These are phyloP conservation scores for Spinacia oleracea DNA, from an alignment of 179 eudicot species.

Conservation along the genomic window DNA sequence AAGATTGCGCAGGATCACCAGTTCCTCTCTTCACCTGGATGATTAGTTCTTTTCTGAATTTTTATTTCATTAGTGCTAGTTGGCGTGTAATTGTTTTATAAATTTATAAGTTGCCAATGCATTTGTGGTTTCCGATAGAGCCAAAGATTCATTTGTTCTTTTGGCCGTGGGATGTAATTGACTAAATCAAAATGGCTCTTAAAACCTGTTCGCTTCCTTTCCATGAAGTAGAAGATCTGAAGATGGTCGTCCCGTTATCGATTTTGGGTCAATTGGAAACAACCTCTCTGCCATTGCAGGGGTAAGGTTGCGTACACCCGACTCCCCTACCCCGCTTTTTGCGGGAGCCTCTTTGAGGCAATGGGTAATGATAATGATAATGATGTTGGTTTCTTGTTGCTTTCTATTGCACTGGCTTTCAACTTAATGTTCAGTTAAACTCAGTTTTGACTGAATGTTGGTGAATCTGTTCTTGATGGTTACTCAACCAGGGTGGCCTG, in stretches of 20 bases:
- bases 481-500: conserved; percentile 40
- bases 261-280: too few species aligned
- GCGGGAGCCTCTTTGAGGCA: too few species aligned
- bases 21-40: background rate
- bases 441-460: background rate
- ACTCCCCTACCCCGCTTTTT: too few species aligned
- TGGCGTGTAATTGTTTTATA: background rate
- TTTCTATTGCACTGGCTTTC: background rate
- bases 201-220: too few species aligned
- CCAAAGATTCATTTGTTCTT: too few species aligned
- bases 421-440: background rate
- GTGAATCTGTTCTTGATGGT: background rate
- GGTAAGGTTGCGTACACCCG: too few species aligned
- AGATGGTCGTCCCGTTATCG: too few species aligned
- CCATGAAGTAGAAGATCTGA: too few species aligned
- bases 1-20: background rate
- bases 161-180: too few species aligned
- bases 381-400: background rate
- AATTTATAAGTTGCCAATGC: background rate
- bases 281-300: too few species aligned
- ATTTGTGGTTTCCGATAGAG: background rate
- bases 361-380: too few species aligned
- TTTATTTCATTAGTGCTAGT: background rate
- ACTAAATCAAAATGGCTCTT: too few species aligned
- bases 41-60: background rate